Evolutionary conservation across 2,329 filamentous ascomycete genomes (phyloP).

Genomic region (Neofusicoccum ribis): DNA sequence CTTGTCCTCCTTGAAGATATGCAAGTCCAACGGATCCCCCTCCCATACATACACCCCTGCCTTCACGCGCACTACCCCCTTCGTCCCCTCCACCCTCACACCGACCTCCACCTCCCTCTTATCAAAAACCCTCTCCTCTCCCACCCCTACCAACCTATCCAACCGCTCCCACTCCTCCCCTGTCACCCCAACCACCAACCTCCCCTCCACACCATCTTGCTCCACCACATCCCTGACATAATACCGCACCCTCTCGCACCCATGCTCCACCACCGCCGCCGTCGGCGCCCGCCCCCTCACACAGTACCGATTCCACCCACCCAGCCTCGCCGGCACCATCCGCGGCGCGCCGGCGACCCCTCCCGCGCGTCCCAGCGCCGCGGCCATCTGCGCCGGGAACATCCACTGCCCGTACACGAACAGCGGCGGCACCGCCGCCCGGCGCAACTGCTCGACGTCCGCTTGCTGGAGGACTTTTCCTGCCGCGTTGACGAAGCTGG

Average conservation of each 20-base stretch:
- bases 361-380: neutral
- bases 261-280: neutral
- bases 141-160: neutral
- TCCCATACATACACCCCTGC: neutral
- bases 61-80: neutral
- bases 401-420: slow-evolving; percentile 14
- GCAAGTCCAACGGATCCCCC: neutral
- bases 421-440: neutral
- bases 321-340: neutral
- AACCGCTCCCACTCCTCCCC: neutral
- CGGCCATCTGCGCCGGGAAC: neutral
- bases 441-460: too few species aligned
- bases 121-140: neutral
- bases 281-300: neutral
- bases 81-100: neutral
- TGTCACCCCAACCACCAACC: neutral
- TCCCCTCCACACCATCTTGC: neutral
- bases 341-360: neutral
- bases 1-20: neutral
- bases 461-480: neutral
- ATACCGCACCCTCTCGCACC: neutral
- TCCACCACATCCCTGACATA: neutral
- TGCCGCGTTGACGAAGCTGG: neutral
- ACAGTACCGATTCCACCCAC: neutral
- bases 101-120: neutral